Base-by-base conservation (phyloP, 192 early-diverging fungal species). In the Backusella mclennaniae region DNA sequence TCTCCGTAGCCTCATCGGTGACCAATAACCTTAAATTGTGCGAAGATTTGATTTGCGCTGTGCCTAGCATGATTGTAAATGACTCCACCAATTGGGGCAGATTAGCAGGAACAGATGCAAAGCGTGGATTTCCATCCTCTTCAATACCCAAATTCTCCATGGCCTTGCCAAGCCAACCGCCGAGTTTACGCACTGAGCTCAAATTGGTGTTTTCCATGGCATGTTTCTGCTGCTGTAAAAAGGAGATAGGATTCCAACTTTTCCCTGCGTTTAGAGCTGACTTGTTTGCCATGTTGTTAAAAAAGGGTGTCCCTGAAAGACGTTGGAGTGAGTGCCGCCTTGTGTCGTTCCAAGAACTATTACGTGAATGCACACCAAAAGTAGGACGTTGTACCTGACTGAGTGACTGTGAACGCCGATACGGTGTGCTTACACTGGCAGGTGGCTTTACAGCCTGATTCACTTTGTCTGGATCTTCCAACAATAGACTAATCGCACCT, bases 51-150 rank as follows among this genome's bases (percentile, higher is more conserved):
- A 91, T 90, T 77, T 94, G 93, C 29, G 84, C 83, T 33, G 90
- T 92, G 4, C 93, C 93, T 12, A 93, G 80, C 17, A 87, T 85
- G 19, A 93, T 90, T 0, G 92, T 93, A 77, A 93, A 94, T 1
- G 88, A 87, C 71, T 94, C 93, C 2, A 90, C 90, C 9, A 93
- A 80, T 21, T 92, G 84, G 14, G 73, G 66, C 21, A 75, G 52
- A 52, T 66, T 68, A 35, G 59, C 19, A 35, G 31, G 71, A 12
- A 38, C 52, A 12, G 84, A 44, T 52, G 52, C 33, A n/a, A 31
- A 35, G 19, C 73, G 69, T 35, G 68, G 80, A 73, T 75, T 84
- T 49, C 80, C 70, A 15, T 85, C 87, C 42, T 91, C 82, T 17
- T 91, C 90, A 4, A 87, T 74, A 35, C 86, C 88, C 31, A 90